Evolutionary conservation across 192 early-diverging fungal genomes (phyloP), one percentile per base, ranked within the genome.

Genomic region (Physocladia obscura): DNA sequence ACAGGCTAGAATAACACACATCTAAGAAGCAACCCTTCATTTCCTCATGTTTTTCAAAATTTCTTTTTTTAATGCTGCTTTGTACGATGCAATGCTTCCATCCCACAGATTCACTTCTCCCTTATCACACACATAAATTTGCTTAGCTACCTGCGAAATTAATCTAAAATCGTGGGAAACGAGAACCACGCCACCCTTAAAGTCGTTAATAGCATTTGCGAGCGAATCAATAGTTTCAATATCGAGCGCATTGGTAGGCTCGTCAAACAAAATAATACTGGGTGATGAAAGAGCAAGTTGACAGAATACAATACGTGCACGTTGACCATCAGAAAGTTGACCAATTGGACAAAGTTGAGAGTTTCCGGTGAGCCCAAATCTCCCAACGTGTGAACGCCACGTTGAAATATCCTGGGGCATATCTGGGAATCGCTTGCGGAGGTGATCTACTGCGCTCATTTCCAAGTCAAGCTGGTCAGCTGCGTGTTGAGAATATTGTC

Each of bases 111-210:
- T 75, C 57, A 94, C 90, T 30, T 82, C 76, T 22, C 84, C 84
- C 75, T 92, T 87, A 75, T 97, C 93, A 83, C 95, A 97, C 49
- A 94, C 85, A 88, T 89, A 93, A 56, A 99, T 96, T 73, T 98
- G 75, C 74, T 94, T 76, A 38, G 95, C 97, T 71, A 99, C 92
- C 82, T 99, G 95, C 54, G 85, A 88, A 73, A 99, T 95, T 55
- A 99, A 82, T 69, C 97, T 84, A 89, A 99, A 99, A 84, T 99
- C 97, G 91, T 99, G 97, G 65, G 91, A 93, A 60, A 99, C 97
- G 36, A 99, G 84, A 24, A 99, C 95, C 62, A 98, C 93, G 73
- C 97, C 97, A 40, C 97, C 97, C 69, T 89, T 88, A 79, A 93
- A 99, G 57, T 76, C 74, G 76, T 96, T 96, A 86, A 99, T 98